These are phyloP conservation scores for Pythium phragmitis DNA, from an alignment of 352 stramenopile species.

Conservation along the genomic window DNA sequence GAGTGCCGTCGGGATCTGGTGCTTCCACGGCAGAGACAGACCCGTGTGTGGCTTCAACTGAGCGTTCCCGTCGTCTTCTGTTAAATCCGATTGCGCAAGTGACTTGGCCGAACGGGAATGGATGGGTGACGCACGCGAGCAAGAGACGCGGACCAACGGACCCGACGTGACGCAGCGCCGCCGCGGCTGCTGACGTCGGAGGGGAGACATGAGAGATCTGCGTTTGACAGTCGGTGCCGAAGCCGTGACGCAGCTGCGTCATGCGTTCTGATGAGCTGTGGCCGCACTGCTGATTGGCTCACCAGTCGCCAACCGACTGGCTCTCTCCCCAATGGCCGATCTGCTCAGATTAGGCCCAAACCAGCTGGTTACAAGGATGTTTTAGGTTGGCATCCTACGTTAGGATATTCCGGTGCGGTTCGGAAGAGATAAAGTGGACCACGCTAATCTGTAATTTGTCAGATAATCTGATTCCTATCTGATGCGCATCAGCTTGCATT, in stretches of 20 bases:
- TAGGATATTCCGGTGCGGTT: not conserved
- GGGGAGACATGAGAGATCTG: not conserved
- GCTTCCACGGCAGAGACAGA: not conserved
- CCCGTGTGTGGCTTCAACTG: not conserved
- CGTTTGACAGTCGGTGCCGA: not conserved
- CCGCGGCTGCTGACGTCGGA: not conserved
- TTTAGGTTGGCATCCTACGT: not conserved
- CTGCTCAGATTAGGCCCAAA: too few relatives aligned
- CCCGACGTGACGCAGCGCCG: constrained; percentile 1
- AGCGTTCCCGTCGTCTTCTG: not conserved
- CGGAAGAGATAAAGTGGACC: not conserved
- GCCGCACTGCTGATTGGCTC: not conserved
- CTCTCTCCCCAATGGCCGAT: constrained; percentile 1
- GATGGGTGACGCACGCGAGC: not conserved
- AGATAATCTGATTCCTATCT: not conserved
- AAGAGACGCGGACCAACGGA: not conserved
- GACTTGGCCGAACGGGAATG: not conserved
- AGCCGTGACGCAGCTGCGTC: not conserved
- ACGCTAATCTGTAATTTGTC: not conserved
- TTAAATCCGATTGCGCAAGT: not conserved
- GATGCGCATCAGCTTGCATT: constrained; percentile 1
- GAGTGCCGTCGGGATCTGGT: too few relatives aligned
- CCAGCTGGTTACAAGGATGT: not conserved
- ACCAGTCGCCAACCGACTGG: not conserved
- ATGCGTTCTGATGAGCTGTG: not conserved